Conservation (phyloP, 2,329 filamentous ascomycete species). For the Botryosphaeria dothidea region DNA sequence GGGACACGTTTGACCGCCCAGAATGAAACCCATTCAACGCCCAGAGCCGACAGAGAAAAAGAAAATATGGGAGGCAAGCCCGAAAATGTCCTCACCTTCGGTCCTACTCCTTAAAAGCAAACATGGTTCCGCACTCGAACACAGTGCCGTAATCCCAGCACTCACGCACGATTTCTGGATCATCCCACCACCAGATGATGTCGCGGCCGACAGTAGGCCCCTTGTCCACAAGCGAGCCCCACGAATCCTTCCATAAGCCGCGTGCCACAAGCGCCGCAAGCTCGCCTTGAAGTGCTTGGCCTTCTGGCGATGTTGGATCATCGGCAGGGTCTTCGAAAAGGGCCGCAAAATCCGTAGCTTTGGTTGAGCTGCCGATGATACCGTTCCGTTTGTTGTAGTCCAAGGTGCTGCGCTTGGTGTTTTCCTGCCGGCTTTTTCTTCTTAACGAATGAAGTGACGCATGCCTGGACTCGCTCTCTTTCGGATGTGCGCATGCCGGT, state of each 20-base stretch:
- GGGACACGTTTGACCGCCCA: neutral
- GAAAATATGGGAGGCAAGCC: too few species aligned
- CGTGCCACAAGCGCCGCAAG: slow-evolving; percentile 36
- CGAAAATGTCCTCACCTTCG: neutral
- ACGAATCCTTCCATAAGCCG: slow-evolving; percentile 39
- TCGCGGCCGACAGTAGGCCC: neutral
- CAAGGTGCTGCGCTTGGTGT: neutral
- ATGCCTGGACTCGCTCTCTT: neutral
- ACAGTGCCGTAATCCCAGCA: slow-evolving; percentile 36
- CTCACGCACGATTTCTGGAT: slow-evolving; percentile 37
- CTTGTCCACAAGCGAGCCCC: slow-evolving; percentile 38
- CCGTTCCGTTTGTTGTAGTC: neutral
- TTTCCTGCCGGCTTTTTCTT: neutral
- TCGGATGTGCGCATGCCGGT: slow-evolving; percentile 28
- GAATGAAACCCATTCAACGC: neutral
- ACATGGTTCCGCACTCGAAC: slow-evolving; percentile 39
- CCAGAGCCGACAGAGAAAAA: neutral
- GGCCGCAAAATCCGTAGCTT: neutral
- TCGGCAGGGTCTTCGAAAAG: neutral
- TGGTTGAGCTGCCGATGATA: neutral
- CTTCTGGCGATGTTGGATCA: neutral
- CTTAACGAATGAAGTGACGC: neutral
- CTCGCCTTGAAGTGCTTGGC: slow-evolving; percentile 30
- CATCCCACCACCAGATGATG: slow-evolving; percentile 41
- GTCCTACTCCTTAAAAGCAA: slow-evolving; percentile 34